phyloP scores from a whole-genome alignment of 2,329 filamentous ascomycete genomes.

The Hirsutella rhossiliensis region DNA sequence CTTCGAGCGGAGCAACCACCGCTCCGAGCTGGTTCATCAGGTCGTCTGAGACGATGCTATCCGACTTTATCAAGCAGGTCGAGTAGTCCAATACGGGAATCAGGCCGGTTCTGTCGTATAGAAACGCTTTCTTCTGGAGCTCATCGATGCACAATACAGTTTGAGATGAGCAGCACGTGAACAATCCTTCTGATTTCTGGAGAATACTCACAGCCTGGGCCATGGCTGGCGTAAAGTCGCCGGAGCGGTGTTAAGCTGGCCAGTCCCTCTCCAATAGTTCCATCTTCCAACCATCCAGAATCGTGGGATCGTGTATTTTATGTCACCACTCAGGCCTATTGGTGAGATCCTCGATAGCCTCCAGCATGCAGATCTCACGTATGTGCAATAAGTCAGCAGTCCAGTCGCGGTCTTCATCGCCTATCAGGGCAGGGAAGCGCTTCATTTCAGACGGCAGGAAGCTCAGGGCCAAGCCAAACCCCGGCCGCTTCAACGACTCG shows the following conservation, averaged over 20 bases:
- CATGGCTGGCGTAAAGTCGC: slow-evolving; percentile 17
- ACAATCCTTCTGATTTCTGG: too few relatives aligned
- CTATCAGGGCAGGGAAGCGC: not conserved
- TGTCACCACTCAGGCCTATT: slow-evolving; percentile 23
- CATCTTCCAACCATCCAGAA: slow-evolving; percentile 15
- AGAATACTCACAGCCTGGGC: slow-evolving; percentile 16
- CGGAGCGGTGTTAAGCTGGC: slow-evolving; percentile 8
- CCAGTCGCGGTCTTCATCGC: slow-evolving; percentile 7
- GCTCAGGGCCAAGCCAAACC: too few relatives aligned
- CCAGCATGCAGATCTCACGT: slow-evolving; percentile 20
- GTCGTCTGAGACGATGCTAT: slow-evolving; percentile 13
- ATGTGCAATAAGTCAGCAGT: slow-evolving; percentile 14
- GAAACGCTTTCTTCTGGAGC: slow-evolving; percentile 18
- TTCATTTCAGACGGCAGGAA: too few relatives aligned
- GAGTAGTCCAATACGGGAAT: slow-evolving; percentile 21
- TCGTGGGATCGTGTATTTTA: slow-evolving; percentile 15
- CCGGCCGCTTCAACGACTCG: too few relatives aligned
- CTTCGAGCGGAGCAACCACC: slow-evolving; percentile 34
- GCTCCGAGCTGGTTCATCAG: slow-evolving; percentile 24
- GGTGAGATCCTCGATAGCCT: slow-evolving; percentile 18
- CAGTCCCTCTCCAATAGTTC: slow-evolving; percentile 19
- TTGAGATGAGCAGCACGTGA: too few relatives aligned
- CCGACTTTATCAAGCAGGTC: slow-evolving; percentile 21
- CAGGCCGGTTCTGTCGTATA: slow-evolving; percentile 19
- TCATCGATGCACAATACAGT: slow-evolving; percentile 24